These are phyloP conservation scores for Rhynchosporium agropyri DNA, from an alignment of 2,329 filamentous ascomycete species.

Conservation along the genomic window DNA sequence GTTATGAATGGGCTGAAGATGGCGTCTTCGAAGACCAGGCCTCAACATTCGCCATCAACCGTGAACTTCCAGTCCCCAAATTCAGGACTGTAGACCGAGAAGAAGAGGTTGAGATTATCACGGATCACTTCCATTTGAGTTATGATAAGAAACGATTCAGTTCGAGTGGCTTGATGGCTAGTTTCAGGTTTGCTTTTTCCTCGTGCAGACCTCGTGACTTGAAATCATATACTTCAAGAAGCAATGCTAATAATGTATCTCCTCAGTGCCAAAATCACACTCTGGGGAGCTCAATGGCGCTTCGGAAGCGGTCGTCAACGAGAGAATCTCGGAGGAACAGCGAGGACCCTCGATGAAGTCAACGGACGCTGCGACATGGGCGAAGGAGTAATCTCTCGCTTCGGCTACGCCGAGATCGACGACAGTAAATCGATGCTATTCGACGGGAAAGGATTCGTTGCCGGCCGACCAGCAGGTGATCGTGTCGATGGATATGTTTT, in stretches of 20 bases:
- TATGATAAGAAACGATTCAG: constrained; percentile 62
- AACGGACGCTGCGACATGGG: constrained; percentile 55
- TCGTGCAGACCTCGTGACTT: background rate
- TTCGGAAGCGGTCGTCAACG: constrained; percentile 49
- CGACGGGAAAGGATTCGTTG: constrained; percentile 54
- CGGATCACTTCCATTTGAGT: constrained; percentile 55
- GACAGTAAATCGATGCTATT: constrained; percentile 61
- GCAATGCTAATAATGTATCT: background rate
- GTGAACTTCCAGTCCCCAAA: constrained; percentile 51
- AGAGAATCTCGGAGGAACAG: constrained; percentile 50
- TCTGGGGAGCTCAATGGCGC: constrained; percentile 52
- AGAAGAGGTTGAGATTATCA: constrained; percentile 57
- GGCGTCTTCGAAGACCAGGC: constrained; percentile 63
- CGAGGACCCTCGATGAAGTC: constrained; percentile 56
- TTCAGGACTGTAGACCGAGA: constrained; percentile 52
- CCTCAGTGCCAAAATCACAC: constrained; percentile 32
- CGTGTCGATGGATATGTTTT: constrained; percentile 63
- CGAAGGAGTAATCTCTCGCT: constrained; percentile 53
- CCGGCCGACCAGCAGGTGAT: constrained; percentile 49
- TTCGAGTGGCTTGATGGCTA: constrained; percentile 49
- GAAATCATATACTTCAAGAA: background rate
- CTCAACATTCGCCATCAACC: constrained; percentile 62
- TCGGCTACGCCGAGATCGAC: constrained; percentile 56
- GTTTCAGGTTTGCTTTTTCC: constrained; percentile 12
- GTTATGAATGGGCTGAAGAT: constrained; percentile 65